Percentiles rank a stretch among this genome's conserved stretches.
These are phyloP conservation scores for Tylopilus intermedius DNA, from an alignment of 768 basidiomycete genomes.

Conservation along the genomic window DNA sequence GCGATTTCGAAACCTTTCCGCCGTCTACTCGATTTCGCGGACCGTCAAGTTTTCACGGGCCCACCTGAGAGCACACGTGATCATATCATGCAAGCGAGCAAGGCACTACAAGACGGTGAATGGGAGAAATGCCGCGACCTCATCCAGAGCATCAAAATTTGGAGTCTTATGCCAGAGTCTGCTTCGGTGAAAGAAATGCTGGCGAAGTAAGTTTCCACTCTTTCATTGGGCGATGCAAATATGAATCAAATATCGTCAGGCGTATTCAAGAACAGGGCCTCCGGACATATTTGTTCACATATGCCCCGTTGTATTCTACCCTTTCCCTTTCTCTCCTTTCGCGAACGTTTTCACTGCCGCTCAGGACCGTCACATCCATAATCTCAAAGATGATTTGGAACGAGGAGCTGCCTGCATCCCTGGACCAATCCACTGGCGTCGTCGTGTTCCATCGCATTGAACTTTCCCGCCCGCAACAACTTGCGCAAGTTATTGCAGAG, in stretches of 20 bases:
- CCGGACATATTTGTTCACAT: conserved; percentile 97
- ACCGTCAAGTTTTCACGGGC: conserved; percentile 95
- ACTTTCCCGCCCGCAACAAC: conserved; percentile 79
- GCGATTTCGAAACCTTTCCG: conserved; percentile 96
- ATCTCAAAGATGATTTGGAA: conserved; percentile 99
- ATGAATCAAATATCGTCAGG: conserved; percentile 37
- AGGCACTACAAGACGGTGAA: conserved; percentile 91
- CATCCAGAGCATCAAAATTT: conserved; percentile 94
- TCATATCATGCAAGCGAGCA: conserved; percentile 99
- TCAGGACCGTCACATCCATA: conserved; percentile 71
- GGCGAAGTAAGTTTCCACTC: conserved; percentile 57
- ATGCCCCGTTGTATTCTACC: conserved; percentile 84
- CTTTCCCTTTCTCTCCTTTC: conserved; percentile 85
- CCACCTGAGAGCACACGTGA: conserved; percentile 98
- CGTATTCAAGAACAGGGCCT: conserved; percentile 98
- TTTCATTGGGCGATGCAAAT: not conserved
- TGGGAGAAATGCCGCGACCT: conserved; percentile 96
- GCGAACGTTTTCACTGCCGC: conserved; percentile 78
- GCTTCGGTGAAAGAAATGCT: conserved; percentile 90
- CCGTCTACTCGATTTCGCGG: conserved; percentile 90
- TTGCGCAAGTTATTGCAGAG: conserved; percentile 86
- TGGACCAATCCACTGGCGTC: conserved; percentile 87
- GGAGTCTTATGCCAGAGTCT: conserved; percentile 93
- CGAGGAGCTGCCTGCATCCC: conserved; percentile 87
- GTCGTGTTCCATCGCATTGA: conserved; percentile 93